Conservation (phyloP, 2,329 filamentous ascomycete genomes). For the Dactylellina haptotyla region DNA sequence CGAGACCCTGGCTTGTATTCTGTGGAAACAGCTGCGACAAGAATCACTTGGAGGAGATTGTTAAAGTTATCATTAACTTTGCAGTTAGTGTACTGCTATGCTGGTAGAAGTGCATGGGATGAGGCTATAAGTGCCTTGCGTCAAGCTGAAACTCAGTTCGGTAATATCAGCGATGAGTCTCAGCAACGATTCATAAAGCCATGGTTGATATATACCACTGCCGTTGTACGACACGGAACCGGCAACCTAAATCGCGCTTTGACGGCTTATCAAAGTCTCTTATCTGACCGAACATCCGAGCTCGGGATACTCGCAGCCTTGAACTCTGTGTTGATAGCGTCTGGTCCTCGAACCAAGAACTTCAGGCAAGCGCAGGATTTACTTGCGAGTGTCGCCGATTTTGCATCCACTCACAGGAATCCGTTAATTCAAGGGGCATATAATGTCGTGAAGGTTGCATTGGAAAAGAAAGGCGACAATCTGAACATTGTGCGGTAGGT, state of each 20-base stretch:
- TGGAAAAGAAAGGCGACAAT: slow-evolving; percentile 36
- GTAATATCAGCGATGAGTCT: slow-evolving; percentile 31
- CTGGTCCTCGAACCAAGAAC: slow-evolving; percentile 39
- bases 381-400: slow-evolving; percentile 39
- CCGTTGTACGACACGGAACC: slow-evolving; percentile 45
- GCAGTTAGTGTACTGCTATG: slow-evolving; percentile 48
- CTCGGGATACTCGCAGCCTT: slow-evolving; percentile 64
- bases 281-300: slow-evolving; percentile 58
- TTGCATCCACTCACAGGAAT: slow-evolving; percentile 42
- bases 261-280: slow-evolving; percentile 33
- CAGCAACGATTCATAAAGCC: slow-evolving; percentile 48
- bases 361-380: slow-evolving; percentile 35
- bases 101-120: slow-evolving; percentile 45
- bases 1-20: slow-evolving; percentile 44
- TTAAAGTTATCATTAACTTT: slow-evolving; percentile 40
- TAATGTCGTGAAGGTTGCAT: slow-evolving; percentile 34
- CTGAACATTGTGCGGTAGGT: slow-evolving; percentile 47
- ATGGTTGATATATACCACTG: slow-evolving; percentile 47
- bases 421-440: slow-evolving; percentile 43
- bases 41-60: slow-evolving; percentile 39
- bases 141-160: slow-evolving; percentile 45
- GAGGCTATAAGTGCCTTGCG: slow-evolving; percentile 40
- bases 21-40: slow-evolving; percentile 39
- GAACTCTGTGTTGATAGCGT: slow-evolving; percentile 65
- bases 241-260: slow-evolving; percentile 43